Percentiles rank a stretch among this genome's conserved stretches.
These are phyloP conservation scores for Eimeria praecox DNA, from an alignment of 169 alveolate species.

Conservation along the genomic window DNA sequence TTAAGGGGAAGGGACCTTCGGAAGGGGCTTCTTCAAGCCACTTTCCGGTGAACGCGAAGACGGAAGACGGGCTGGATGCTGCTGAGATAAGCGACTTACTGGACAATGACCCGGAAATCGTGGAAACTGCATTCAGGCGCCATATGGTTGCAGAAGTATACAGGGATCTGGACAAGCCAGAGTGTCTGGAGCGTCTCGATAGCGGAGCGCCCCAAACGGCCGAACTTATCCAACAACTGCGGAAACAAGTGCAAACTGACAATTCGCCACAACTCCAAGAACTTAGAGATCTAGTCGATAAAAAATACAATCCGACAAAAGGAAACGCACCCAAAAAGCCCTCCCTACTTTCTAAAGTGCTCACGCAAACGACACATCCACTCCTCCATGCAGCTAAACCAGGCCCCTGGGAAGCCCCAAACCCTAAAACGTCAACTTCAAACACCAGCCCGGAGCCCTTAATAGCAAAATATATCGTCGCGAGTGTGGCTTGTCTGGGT, in stretches of 20 bases:
- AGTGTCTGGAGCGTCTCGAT: constrained; percentile 18
- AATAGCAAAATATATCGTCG: background rate
- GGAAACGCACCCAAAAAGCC: background rate
- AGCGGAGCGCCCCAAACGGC: constrained; percentile 20
- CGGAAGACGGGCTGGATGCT: background rate
- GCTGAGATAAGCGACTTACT: background rate
- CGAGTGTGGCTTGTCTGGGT: background rate
- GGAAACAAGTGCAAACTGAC: background rate
- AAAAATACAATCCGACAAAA: background rate
- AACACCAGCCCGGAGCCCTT: background rate
- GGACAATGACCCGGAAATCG: constrained; percentile 59
- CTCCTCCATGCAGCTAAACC: constrained; percentile 43
- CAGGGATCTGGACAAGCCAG: constrained; percentile 30
- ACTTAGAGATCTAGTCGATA: background rate
- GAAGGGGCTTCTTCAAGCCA: background rate
- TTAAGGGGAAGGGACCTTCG: background rate
- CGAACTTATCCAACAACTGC: constrained; percentile 32
- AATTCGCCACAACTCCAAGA: background rate
- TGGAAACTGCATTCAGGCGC: constrained; percentile 61
- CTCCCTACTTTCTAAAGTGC: constrained; percentile 15
- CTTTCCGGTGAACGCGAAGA: background rate
- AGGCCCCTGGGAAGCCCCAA: constrained; percentile 54
- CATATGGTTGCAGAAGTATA: constrained; percentile 55
- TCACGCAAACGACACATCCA: constrained; percentile 35
- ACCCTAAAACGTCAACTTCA: background rate